These are phyloP conservation scores for Priceomyces haplophilus DNA, from an alignment of 805 yeast genomes.

Conservation along the genomic window DNA sequence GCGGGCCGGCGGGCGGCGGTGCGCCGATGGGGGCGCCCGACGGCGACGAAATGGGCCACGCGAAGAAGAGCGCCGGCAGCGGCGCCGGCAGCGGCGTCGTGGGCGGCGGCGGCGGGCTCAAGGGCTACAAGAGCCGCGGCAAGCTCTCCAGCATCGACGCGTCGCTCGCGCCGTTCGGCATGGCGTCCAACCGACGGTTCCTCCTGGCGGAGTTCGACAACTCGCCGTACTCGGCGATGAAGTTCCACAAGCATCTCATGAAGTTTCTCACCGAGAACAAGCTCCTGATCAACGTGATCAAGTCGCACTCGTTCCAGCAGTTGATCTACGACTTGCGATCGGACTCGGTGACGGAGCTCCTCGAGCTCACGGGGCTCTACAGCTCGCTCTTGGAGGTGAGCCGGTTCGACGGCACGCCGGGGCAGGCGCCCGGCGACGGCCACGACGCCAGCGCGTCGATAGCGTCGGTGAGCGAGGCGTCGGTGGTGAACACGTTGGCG, in stretches of 20 bases:
- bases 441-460: conserved; percentile 8
- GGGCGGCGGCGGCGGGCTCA: conserved; percentile 2
- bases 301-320: conserved; percentile 51
- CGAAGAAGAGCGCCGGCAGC: conserved; percentile 6
- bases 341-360: conserved; percentile 44
- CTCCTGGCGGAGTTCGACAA: conserved; percentile 36
- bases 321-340: conserved; percentile 49
- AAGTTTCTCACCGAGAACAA: conserved; percentile 52
- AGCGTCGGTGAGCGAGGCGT: conserved; percentile 22
- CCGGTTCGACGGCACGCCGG: conserved; percentile 19
- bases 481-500: conserved; percentile 21
- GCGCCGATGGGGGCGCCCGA: neutral
- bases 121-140: conserved; percentile 8
- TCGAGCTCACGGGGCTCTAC: conserved; percentile 45
- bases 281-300: conserved; percentile 45
- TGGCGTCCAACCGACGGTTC: conserved; percentile 15
- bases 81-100: too few species aligned
- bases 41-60: conserved; percentile 7
- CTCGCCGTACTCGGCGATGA: conserved; percentile 42
- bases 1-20: conserved; percentile 3
- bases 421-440: conserved; percentile 7
- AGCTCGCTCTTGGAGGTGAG: conserved; percentile 45
- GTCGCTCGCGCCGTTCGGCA: conserved; percentile 9
- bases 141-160: conserved; percentile 7
- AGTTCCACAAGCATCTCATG: conserved; percentile 50